These are phyloP conservation scores for Cadophora luteo-olivacea DNA, from an alignment of 2,329 filamentous ascomycete genomes.

Conservation along the genomic window DNA sequence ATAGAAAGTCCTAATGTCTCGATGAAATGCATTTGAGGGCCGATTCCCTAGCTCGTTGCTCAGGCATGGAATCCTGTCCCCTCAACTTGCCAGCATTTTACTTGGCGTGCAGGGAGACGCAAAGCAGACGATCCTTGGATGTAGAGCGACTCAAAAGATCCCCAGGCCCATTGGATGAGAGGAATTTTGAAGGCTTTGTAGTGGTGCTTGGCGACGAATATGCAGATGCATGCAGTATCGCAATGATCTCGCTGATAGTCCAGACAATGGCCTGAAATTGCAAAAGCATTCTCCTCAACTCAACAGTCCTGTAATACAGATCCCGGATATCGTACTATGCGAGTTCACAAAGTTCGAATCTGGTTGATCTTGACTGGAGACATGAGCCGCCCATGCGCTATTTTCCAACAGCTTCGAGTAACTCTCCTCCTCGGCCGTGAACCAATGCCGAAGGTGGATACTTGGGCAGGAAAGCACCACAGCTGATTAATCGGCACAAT, in stretches of 20 bases:
- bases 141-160: background rate
- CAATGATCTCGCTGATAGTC: background rate
- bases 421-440: background rate
- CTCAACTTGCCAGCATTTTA: background rate
- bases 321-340: background rate
- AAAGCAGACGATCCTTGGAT: background rate
- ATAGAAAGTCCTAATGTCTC: background rate
- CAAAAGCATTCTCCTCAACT: background rate
- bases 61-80: background rate
- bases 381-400: background rate
- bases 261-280: background rate
- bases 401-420: background rate
- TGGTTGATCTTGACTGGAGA: background rate
- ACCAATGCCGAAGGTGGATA: background rate
- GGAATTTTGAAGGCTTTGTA: background rate
- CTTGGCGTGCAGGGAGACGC: background rate
- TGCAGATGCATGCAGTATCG: background rate
- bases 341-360: background rate
- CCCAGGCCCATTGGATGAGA: background rate
- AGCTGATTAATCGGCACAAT: conserved; percentile 8
- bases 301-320: background rate
- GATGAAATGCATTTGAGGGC: background rate
- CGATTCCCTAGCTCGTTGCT: background rate
- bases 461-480: background rate
- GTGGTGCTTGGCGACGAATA: background rate